Base-by-base conservation (phyloP, 352 stramenopile genomes). In the Halophytophthora batemanensis region DNA sequence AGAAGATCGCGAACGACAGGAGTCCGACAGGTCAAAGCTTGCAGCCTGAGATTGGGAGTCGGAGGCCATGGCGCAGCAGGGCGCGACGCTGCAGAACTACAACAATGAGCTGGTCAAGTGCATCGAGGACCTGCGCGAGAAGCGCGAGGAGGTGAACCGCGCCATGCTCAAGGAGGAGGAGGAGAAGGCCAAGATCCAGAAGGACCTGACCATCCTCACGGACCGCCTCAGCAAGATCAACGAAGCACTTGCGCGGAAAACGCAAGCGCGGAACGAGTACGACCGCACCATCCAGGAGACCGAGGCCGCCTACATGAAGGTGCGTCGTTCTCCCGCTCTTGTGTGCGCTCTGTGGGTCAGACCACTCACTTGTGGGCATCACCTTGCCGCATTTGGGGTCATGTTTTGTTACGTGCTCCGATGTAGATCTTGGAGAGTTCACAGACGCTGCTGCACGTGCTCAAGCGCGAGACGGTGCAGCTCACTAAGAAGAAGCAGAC, bases 101-200 rank as follows among this genome's bases (percentile, higher is more conserved):
- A 98, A 98, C 72, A 98, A 97, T 74, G 90, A 98, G 65, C 75
- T 97, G 21, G 91, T 98, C 49, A 97, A 97, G 56, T 97, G 90
- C 69, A 98, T 98, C 56, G 92, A 98, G 56, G 90, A 97, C 56
- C 71, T 98, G 41, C 86, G 88, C 22, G 87, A 96, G 66, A 95
- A 95, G 70, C 82, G 90, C 23, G 88, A 97, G 57, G 87, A 96
- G 62, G 83, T 96, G 50, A 96, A 96, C 59, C 78, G 86, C 17
- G 65, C 86, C 34, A 98, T 98, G 70, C 77, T 97, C 54, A 96
- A 97, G 61, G 88, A 97, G 46, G 92, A 98, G 61, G 87, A 97
- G 56, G 90, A 97, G 59, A 97, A 97, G 66, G 84, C 87, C 50
- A 97, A 97, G 64, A 97, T 98, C 60, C 89, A 97, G 64, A 96